Conservation (phyloP, 768 basidiomycete genomes). For the Sporobolomyces phaffii region DNA sequence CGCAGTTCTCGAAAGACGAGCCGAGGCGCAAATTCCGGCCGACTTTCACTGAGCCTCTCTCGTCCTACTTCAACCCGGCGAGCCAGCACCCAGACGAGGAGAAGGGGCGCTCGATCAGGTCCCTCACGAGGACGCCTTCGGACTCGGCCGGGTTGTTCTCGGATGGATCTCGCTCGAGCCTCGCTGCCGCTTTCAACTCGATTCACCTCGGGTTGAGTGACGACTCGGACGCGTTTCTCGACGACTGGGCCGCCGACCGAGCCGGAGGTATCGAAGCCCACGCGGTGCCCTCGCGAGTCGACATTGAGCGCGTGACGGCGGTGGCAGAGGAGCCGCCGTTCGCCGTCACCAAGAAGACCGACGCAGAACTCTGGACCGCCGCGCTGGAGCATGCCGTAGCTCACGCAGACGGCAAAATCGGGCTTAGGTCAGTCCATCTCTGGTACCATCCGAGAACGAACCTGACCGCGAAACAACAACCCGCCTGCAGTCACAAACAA, state of each 20-base stretch:
- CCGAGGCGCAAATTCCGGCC: not conserved
- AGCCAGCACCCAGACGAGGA: conserved; percentile 31
- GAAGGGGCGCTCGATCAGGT: conserved; percentile 16
- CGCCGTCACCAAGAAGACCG: too few species aligned
- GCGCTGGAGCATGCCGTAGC: conserved; percentile 8
- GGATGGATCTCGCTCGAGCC: not conserved
- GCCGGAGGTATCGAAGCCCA: not conserved
- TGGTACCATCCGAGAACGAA: too few species aligned
- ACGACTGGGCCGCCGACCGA: not conserved
- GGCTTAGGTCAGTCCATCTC: conserved; percentile 19
- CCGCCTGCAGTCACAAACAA: not conserved
- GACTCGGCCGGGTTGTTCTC: not conserved
- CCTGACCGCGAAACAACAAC: too few species aligned
- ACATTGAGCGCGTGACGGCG: too few species aligned
- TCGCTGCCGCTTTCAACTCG: too few species aligned
- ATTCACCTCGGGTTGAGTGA: not conserved
- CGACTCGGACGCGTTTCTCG: not conserved
- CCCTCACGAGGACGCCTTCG: not conserved
- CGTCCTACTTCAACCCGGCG: not conserved
- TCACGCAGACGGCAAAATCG: conserved; percentile 5
- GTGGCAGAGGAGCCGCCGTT: too few species aligned
- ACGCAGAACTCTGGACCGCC: not conserved
- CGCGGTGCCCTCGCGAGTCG: too few species aligned
- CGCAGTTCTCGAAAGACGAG: conserved; percentile 5
- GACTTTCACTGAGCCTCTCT: not conserved